phyloP scores from a whole-genome alignment of 805 yeast genomes.

The Saccharomycopsis babjevae region DNA sequence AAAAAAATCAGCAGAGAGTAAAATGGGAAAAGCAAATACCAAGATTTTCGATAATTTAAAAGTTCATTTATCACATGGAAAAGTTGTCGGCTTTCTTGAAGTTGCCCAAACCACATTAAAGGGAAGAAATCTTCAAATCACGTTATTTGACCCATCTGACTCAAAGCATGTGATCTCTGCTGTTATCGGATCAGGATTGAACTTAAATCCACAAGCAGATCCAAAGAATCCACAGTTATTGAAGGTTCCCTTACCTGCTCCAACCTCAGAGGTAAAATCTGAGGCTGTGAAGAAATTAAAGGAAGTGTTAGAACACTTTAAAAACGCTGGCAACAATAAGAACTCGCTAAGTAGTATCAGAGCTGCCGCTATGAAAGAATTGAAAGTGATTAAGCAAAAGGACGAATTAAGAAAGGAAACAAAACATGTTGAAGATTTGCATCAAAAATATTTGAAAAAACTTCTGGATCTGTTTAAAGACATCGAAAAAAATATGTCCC shows the following conservation, averaged over 20 bases:
- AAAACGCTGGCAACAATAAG: constrained; percentile 33
- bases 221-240: constrained; percentile 63
- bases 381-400: constrained; percentile 42
- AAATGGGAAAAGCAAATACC: constrained; percentile 62
- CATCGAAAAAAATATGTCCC: constrained; percentile 36
- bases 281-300: constrained; percentile 53
- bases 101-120: constrained; percentile 64
- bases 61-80: constrained; percentile 39
- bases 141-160: constrained; percentile 77
- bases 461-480: constrained; percentile 45
- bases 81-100: constrained; percentile 40
- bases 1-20: constrained; percentile 49
- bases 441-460: constrained; percentile 51
- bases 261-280: constrained; percentile 54
- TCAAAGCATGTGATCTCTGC: constrained; percentile 61
- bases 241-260: constrained; percentile 64
- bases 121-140: constrained; percentile 54
- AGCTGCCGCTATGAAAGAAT: constrained; percentile 43
- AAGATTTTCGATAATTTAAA: constrained; percentile 50
- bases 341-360: constrained; percentile 49
- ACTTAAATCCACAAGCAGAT: constrained; percentile 73
- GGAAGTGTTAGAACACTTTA: constrained; percentile 52
- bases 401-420: constrained; percentile 52
- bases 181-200: constrained; percentile 56
- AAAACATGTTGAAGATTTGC: constrained; percentile 57